phyloP scores from a whole-genome alignment of 805 yeast species.

The Metschnikowia dekortorum region DNA sequence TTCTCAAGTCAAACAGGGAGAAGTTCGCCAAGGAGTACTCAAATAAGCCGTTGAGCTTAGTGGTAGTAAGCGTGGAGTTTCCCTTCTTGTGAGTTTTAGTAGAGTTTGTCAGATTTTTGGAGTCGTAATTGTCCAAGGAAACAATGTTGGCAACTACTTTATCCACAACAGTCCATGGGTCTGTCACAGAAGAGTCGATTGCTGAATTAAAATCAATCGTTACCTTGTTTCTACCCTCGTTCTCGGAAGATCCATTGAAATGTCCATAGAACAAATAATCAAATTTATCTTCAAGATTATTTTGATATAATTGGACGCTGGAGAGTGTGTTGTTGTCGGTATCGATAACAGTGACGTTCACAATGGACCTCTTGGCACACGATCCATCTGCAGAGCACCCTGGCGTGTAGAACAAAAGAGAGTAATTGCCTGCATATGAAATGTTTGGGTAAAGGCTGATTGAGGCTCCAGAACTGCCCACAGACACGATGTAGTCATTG shows the following conservation, averaged over 20 bases:
- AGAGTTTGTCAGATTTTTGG: slow-evolving; percentile 12
- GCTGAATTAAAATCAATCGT: slow-evolving; percentile 24
- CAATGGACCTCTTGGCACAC: slow-evolving; percentile 69
- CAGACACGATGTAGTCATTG: slow-evolving; percentile 30
- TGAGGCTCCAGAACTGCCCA: slow-evolving; percentile 27
- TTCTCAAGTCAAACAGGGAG: slow-evolving; percentile 26
- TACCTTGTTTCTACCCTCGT: slow-evolving; percentile 26
- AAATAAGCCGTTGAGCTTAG: slow-evolving; percentile 69
- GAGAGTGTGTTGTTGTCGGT: slow-evolving; percentile 42
- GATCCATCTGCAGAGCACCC: slow-evolving; percentile 72
- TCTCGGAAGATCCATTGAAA: slow-evolving; percentile 41
- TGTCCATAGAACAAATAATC: slow-evolving; percentile 74
- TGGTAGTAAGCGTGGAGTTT: slow-evolving; percentile 14
- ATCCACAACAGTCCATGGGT: slow-evolving; percentile 65
- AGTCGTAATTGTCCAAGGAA: slow-evolving; percentile 40
- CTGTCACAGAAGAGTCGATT: slow-evolving; percentile 17
- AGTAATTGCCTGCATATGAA: slow-evolving; percentile 68
- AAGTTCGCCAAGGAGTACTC: slow-evolving; percentile 77
- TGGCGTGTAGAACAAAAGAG: slow-evolving; percentile 74
- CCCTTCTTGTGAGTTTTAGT: slow-evolving; percentile 18
- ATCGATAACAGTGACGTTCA: slow-evolving; percentile 65
- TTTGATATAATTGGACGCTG: slow-evolving; percentile 61
- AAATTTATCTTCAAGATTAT: slow-evolving; percentile 73
- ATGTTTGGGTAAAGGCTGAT: slow-evolving; percentile 61
- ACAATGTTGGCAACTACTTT: slow-evolving; percentile 50